Percentiles rank a stretch among this genome's conserved stretches.
Conservation (phyloP, 106 monocot genomes). For the Cymbidium sinense region DNA sequence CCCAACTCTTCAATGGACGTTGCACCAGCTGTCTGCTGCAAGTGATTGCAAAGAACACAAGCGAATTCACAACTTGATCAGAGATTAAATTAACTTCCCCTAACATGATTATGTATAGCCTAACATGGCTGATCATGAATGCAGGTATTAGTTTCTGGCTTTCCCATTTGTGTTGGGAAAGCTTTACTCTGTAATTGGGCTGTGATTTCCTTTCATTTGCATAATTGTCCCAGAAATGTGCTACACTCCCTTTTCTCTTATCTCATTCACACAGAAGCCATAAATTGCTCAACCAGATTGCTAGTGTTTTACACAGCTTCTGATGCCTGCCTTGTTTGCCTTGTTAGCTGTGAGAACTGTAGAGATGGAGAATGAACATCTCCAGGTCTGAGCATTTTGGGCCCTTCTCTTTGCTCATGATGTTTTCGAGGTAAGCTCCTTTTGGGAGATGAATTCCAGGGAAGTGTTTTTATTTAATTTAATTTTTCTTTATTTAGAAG, state of each 20-base stretch:
- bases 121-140: background rate
- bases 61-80: background rate
- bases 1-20: background rate
- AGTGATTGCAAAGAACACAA: background rate
- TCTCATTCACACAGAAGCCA: background rate
- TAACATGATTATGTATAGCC: conserved; percentile 5
- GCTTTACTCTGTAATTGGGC: background rate
- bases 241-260: background rate
- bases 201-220: background rate
- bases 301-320: too few relatives aligned
- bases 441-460: too few relatives aligned
- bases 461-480: too few relatives aligned
- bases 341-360: too few relatives aligned
- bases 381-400: too few relatives aligned
- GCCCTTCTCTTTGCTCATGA: too few relatives aligned
- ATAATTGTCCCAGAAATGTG: background rate
- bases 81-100: conserved; percentile 5
- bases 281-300: background rate
- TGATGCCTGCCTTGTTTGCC: too few relatives aligned
- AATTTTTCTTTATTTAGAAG: too few relatives aligned
- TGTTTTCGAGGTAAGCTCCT: too few relatives aligned
- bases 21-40: background rate
- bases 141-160: background rate
- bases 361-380: too few relatives aligned
- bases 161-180: background rate